A percentile compares a stretch with the other conserved stretches of the same genome.
phyloP scores from a whole-genome alignment of 2,329 filamentous ascomycete genomes.

The Lasiodiplodia theobromae region DNA sequence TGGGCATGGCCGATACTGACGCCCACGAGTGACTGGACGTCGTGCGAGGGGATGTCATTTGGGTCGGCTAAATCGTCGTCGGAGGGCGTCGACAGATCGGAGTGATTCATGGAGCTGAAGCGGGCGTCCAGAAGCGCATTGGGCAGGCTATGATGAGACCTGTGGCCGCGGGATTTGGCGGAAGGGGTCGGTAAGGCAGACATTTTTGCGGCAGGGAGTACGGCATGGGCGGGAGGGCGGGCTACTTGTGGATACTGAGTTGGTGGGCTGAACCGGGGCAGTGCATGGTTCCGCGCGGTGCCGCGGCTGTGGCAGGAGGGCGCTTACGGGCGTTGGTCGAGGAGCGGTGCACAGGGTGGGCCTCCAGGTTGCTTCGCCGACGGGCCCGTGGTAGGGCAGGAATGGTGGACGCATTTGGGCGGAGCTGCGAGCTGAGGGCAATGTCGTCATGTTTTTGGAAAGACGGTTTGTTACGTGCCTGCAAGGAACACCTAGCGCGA shows the following conservation, averaged over 20 bases:
- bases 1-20: constrained; percentile 66
- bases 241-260: constrained; percentile 6
- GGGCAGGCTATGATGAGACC: constrained; percentile 15
- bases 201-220: not conserved
- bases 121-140: constrained; percentile 52
- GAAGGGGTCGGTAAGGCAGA: not conserved
- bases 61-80: constrained; percentile 48
- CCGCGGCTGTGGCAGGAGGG: constrained; percentile 5
- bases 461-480: not conserved
- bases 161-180: not conserved
- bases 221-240: not conserved
- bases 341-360: not conserved
- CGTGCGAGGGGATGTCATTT: constrained; percentile 43
- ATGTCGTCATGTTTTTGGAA: constrained; percentile 4
- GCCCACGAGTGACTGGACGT: constrained; percentile 58
- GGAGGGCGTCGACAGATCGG: constrained; percentile 51
- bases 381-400: not conserved
- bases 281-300: constrained; percentile 18
- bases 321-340: constrained; percentile 17
- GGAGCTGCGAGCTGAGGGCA: not conserved
- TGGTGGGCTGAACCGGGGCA: constrained; percentile 1
- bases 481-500: constrained; percentile 9
- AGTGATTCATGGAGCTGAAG: constrained; percentile 49
- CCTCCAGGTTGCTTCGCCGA: not conserved
- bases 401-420: not conserved